Percentiles rank a stretch among this genome's conserved stretches.
These are phyloP conservation scores for Pythium pyrilobum DNA, from an alignment of 352 stramenopile species.

Conservation along the genomic window DNA sequence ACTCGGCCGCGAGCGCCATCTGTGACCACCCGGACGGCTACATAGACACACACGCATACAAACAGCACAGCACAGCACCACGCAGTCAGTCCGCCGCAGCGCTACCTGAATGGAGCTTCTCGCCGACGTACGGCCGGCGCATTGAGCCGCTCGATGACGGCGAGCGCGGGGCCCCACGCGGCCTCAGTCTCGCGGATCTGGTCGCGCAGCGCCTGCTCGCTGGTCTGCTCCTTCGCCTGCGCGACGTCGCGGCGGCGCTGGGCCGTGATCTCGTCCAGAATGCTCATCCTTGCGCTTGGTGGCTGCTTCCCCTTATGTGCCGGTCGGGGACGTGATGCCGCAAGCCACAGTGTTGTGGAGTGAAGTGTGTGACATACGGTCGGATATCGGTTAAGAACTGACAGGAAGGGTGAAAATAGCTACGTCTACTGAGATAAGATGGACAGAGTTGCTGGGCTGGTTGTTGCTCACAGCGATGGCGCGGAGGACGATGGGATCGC, in stretches of 20 bases:
- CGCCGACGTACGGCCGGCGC: constrained; percentile 55
- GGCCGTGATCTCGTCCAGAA: constrained; percentile 73
- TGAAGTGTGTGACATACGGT: no score
- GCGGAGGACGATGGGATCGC: no score
- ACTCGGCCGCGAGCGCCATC: constrained; percentile 96
- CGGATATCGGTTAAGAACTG: neutral
- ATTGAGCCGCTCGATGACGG: constrained; percentile 81
- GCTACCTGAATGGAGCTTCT: no score
- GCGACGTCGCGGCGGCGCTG: constrained; percentile 67
- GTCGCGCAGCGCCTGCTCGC: constrained; percentile 44
- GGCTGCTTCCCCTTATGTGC: neutral
- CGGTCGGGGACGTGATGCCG: neutral
- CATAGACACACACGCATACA: constrained; percentile 1
- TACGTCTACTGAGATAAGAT: no score
- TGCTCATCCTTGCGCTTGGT: constrained; percentile 37
- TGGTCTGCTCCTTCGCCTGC: constrained; percentile 38
- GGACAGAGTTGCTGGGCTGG: no score
- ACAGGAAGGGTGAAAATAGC: no score
- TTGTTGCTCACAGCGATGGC: no score
- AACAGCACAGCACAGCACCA: neutral
- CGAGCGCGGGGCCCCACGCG: constrained; percentile 75
- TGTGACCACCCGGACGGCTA: constrained; percentile 56
- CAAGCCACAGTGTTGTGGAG: neutral
- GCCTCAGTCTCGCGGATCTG: constrained; percentile 81
- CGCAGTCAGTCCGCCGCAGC: no score